These are phyloP conservation scores for Fagus sylvatica DNA, from an alignment of 306 rosid genomes.

Conservation along the genomic window DNA sequence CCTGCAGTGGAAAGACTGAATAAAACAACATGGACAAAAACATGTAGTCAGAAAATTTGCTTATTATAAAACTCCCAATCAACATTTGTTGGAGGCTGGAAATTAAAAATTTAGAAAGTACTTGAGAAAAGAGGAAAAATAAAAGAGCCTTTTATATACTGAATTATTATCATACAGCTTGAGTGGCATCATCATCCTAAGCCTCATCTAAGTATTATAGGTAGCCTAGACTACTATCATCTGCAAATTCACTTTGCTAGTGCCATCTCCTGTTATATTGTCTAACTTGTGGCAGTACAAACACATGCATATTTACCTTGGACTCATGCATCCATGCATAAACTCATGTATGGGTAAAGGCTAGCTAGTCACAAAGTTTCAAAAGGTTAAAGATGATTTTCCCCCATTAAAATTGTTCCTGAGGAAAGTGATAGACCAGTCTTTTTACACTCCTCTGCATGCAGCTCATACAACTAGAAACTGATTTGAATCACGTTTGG, in stretches of 20 bases:
- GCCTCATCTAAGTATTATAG: neutral
- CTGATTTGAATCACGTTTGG: neutral
- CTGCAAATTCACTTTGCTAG: neutral
- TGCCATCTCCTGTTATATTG: conserved; percentile 6
- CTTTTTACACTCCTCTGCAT: neutral
- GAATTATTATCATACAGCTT: neutral
- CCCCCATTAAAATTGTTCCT: neutral
- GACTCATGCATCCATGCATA: neutral
- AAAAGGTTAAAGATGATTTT: neutral
- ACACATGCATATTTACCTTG: conserved; percentile 3
- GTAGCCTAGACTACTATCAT: conserved; percentile 15
- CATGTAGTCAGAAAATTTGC: conserved; percentile 35
- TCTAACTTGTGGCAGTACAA: neutral
- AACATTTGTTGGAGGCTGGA: conserved; percentile 8
- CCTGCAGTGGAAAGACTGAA: conserved; percentile 76
- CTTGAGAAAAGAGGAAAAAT: neutral
- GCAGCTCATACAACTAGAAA: neutral
- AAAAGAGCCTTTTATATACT: neutral
- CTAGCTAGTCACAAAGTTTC: neutral
- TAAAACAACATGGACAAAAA: conserved; percentile 39
- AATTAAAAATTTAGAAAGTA: conserved; percentile 9
- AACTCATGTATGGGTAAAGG: neutral
- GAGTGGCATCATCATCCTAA: neutral
- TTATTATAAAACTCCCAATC: conserved; percentile 18
- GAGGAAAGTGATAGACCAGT: neutral